Evolutionary conservation across 768 basidiomycete genomes (phyloP).

Genomic region (Amanita thiersii): DNA sequence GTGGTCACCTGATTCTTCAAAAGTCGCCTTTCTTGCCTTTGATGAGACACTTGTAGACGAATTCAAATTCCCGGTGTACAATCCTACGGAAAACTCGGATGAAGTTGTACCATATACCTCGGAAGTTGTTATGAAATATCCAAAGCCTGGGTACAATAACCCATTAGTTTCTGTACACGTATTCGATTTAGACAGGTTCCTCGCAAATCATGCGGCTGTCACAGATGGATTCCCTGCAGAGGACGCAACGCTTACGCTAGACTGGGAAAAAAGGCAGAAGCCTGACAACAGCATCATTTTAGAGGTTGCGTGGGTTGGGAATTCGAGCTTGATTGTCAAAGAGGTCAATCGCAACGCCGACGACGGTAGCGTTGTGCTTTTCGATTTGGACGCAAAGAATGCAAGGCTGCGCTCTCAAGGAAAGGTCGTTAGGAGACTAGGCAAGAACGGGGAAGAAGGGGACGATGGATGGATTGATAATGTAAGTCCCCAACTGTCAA

Average conservation of each 20-base stretch:
- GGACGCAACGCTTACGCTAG: constrained; percentile 45
- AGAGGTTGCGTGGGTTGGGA: constrained; percentile 86
- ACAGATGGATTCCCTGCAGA: constrained; percentile 19
- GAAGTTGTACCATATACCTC: constrained; percentile 74
- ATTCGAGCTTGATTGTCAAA: constrained; percentile 67
- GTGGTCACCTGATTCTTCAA: constrained; percentile 80
- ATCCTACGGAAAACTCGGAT: constrained; percentile 65
- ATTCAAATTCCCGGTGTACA: constrained; percentile 87
- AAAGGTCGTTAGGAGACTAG: constrained; percentile 66
- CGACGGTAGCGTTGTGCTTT: constrained; percentile 72
- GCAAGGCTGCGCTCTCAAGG: constrained; percentile 27
- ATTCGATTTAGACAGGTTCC: constrained; percentile 64
- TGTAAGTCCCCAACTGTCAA: constrained; percentile 33
- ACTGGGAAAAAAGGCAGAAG: constrained; percentile 57
- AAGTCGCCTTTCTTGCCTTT: constrained; percentile 77
- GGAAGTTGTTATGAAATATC: constrained; percentile 69
- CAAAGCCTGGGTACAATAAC: constrained; percentile 87
- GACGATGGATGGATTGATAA: constrained; percentile 94
- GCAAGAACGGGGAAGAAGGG: constrained; percentile 75
- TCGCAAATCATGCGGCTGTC: constrained; percentile 23
- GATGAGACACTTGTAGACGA: constrained; percentile 87
- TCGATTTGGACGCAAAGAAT: constrained; percentile 39
- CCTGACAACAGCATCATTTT: constrained; percentile 60
- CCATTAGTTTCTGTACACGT: constrained; percentile 79
- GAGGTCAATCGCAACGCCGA: constrained; percentile 83